A percentile compares a stretch with the other conserved stretches of the same genome.
Evolutionary conservation across 768 basidiomycete genomes (phyloP).

Genomic region (Mycena belliarum): DNA sequence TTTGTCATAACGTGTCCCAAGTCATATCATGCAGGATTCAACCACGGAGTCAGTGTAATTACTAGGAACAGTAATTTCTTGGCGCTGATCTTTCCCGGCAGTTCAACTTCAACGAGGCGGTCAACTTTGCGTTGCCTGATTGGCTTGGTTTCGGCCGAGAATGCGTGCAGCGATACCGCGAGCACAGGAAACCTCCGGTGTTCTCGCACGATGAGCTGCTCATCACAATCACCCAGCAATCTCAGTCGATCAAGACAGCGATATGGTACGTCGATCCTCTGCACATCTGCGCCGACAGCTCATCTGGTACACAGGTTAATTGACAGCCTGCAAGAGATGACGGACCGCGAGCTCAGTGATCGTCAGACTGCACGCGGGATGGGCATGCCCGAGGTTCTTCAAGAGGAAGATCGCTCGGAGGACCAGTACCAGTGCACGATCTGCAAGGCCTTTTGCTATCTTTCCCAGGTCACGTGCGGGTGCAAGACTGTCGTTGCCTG

Average conservation of each 20-base stretch:
- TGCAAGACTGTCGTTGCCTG: conserved; percentile 83
- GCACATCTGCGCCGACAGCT: background rate
- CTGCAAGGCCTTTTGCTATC: conserved; percentile 94
- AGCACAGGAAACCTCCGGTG: conserved; percentile 90
- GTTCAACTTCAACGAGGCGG: conserved; percentile 99
- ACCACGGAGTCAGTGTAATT: conserved; percentile 80
- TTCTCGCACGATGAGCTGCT: conserved; percentile 98
- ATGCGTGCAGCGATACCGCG: conserved; percentile 87
- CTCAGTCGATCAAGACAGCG: conserved; percentile 88
- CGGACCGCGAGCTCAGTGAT: conserved; percentile 72
- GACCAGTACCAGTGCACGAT: conserved; percentile 94
- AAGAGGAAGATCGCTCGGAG: conserved; percentile 81
- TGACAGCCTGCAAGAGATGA: conserved; percentile 86
- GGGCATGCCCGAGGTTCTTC: conserved; percentile 67
- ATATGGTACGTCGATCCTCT: conserved; percentile 65
- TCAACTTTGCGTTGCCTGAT: conserved; percentile 96
- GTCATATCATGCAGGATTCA: conserved; percentile 97
- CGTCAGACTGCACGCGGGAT: conserved; percentile 62
- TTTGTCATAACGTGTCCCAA: conserved; percentile 98
- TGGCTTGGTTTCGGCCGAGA: conserved; percentile 89
- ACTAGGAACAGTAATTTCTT: conserved; percentile 7
- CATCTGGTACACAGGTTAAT: conserved; percentile 61
- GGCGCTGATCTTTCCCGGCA: conserved; percentile 35
- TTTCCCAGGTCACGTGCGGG: conserved; percentile 85
- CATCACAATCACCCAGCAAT: conserved; percentile 96